These are phyloP conservation scores for Rhodotorula glutinis DNA, from an alignment of 1,284 basidiomycete species.

Conservation along the genomic window DNA sequence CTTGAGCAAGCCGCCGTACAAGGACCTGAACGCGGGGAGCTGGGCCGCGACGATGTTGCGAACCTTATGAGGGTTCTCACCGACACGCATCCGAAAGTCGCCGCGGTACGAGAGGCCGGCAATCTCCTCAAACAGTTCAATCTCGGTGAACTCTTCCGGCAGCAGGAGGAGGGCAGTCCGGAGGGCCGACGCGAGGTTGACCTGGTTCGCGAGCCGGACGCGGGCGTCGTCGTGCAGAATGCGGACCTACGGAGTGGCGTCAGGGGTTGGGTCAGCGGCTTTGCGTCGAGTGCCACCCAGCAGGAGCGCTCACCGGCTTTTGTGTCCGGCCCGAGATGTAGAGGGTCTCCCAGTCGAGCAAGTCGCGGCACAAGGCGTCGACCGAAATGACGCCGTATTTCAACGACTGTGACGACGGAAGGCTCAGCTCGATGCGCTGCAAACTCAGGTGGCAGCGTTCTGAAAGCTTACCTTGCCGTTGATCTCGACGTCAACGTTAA, in stretches of 20 bases:
- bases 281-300: too few relatives aligned
- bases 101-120: constrained; percentile 83
- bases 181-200: constrained; percentile 85
- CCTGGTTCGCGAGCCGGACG: constrained; percentile 85
- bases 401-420: constrained; percentile 60
- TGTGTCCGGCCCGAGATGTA: constrained; percentile 96
- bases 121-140: constrained; percentile 78
- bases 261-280: too few relatives aligned
- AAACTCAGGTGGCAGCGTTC: constrained; percentile 10
- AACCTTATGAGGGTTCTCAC: constrained; percentile 93
- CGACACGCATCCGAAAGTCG: constrained; percentile 85
- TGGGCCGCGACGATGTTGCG: constrained; percentile 84
- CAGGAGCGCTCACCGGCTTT: constrained; percentile 75
- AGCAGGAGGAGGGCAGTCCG: constrained; percentile 70
- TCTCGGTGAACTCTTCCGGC: constrained; percentile 66
- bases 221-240: constrained; percentile 83
- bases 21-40: constrained; percentile 73
- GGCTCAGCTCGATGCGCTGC: not conserved
- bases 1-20: constrained; percentile 68
- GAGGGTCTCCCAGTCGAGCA: constrained; percentile 87
- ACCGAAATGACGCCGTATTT: constrained; percentile 98
- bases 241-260: too few relatives aligned
- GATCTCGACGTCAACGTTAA: constrained; percentile 83
- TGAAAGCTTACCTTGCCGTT: constrained; percentile 67
- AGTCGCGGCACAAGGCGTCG: constrained; percentile 80